These are phyloP conservation scores for Globisporangium radiosum DNA, from an alignment of 352 stramenopile species.

Conservation along the genomic window DNA sequence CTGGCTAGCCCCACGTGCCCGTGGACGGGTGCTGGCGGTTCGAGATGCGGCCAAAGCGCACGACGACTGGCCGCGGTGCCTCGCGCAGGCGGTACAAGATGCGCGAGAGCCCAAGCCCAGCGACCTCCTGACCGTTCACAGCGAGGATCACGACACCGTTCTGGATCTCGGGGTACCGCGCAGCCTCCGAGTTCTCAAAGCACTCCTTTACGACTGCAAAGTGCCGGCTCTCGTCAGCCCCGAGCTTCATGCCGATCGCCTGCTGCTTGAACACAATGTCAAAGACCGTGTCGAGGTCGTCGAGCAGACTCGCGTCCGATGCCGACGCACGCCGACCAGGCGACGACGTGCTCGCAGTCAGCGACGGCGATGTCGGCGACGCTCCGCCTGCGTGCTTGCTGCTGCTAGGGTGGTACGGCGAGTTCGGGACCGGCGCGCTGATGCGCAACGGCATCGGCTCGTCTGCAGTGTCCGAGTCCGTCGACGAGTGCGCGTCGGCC, in stretches of 20 bases:
- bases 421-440: constrained; percentile 12
- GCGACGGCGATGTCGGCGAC: constrained; percentile 14
- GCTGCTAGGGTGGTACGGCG: constrained; percentile 8
- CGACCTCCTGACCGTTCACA: constrained; percentile 76
- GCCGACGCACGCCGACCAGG: constrained; percentile 15
- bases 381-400: not conserved
- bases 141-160: constrained; percentile 76
- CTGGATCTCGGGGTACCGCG: constrained; percentile 72
- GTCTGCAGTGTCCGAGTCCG: constrained; percentile 53
- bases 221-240: constrained; percentile 54
- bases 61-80: constrained; percentile 68
- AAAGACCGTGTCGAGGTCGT: constrained; percentile 74
- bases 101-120: constrained; percentile 59
- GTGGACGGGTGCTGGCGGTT: constrained; percentile 24
- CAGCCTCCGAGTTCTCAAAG: constrained; percentile 66
- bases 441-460: constrained; percentile 13
- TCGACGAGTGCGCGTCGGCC: constrained; percentile 19
- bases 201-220: constrained; percentile 83
- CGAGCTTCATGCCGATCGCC: constrained; percentile 78
- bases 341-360: constrained; percentile 18
- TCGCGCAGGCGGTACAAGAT: constrained; percentile 72
- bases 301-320: constrained; percentile 23
- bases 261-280: constrained; percentile 86
- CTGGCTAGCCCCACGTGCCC: constrained; percentile 30
- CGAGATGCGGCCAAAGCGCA: constrained; percentile 70